Percentiles rank a stretch among this genome's conserved stretches.
phyloP scores from a whole-genome alignment of 805 yeast genomes.

The Yamadazyma philogaea region DNA sequence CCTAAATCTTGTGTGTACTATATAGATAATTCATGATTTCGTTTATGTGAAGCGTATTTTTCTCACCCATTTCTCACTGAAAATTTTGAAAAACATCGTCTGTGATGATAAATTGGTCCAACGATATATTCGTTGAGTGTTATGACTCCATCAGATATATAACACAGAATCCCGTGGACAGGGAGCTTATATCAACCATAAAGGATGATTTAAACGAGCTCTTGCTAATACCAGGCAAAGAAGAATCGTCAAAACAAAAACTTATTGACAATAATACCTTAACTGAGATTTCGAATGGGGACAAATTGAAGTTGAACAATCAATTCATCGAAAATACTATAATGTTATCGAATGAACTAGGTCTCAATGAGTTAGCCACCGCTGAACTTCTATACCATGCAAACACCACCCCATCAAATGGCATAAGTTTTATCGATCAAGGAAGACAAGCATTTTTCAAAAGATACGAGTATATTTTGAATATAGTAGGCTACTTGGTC shows the following conservation, averaged over 20 bases:
- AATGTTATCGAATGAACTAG: slow-evolving; percentile 49
- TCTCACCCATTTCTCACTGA: neutral
- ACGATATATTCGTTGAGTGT: slow-evolving; percentile 40
- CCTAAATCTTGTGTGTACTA: neutral
- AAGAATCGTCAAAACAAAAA: slow-evolving; percentile 43
- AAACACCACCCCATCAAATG: slow-evolving; percentile 36
- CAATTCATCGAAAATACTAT: slow-evolving; percentile 62
- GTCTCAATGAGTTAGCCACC: slow-evolving; percentile 68
- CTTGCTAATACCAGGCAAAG: slow-evolving; percentile 42
- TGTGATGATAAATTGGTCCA: slow-evolving; percentile 31
- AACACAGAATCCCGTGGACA: slow-evolving; percentile 7
- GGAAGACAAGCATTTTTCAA: slow-evolving; percentile 68
- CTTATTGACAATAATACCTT: slow-evolving; percentile 37
- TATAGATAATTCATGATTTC: neutral
- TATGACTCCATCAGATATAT: slow-evolving; percentile 41
- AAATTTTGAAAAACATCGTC: slow-evolving; percentile 5
- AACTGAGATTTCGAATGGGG: slow-evolving; percentile 52
- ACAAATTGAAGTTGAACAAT: slow-evolving; percentile 58
- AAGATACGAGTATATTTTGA: slow-evolving; percentile 71
- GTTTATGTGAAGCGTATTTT: neutral
- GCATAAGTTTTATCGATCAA: slow-evolving; percentile 50
- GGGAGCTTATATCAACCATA: slow-evolving; percentile 27
- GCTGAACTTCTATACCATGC: slow-evolving; percentile 66
- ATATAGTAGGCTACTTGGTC: slow-evolving; percentile 45
- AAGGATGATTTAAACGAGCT: slow-evolving; percentile 45